Conservation (phyloP, 2,329 filamentous ascomycete species). For the Meredithiella fracta region DNA sequence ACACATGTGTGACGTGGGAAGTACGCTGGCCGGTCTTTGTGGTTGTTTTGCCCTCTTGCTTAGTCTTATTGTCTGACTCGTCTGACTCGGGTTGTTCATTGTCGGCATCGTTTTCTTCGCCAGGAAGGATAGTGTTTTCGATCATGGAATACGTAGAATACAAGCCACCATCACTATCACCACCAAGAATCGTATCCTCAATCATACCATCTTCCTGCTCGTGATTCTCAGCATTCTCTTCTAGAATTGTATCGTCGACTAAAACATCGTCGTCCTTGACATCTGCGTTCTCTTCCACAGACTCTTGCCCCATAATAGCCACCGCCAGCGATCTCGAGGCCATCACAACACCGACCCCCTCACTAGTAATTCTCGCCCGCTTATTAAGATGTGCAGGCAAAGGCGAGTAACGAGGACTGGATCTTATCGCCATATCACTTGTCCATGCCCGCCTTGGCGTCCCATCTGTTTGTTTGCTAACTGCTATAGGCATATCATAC, state of each 20-base stretch:
- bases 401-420: neutral
- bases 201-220: constrained; percentile 1
- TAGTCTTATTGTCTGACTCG: neutral
- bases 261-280: constrained; percentile 4
- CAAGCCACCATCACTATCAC: neutral
- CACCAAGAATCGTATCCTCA: constrained; percentile 8
- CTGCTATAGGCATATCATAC: neutral
- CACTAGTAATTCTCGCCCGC: neutral
- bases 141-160: neutral
- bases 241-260: neutral
- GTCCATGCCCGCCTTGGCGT: neutral
- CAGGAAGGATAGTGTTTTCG: constrained; percentile 2
- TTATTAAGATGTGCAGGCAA: neutral
- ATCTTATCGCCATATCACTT: constrained; percentile 11
- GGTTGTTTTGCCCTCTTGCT: neutral
- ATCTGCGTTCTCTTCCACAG: neutral
- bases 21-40: neutral
- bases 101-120: neutral
- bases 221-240: neutral
- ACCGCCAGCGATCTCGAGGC: neutral
- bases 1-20: neutral
- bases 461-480: neutral
- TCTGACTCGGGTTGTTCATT: neutral
- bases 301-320: neutral
- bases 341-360: neutral